Percentiles rank a stretch among this genome's conserved stretches.
Evolutionary conservation across 345 rosid species (phyloP).

Genomic region (Alliaria petiolata): DNA sequence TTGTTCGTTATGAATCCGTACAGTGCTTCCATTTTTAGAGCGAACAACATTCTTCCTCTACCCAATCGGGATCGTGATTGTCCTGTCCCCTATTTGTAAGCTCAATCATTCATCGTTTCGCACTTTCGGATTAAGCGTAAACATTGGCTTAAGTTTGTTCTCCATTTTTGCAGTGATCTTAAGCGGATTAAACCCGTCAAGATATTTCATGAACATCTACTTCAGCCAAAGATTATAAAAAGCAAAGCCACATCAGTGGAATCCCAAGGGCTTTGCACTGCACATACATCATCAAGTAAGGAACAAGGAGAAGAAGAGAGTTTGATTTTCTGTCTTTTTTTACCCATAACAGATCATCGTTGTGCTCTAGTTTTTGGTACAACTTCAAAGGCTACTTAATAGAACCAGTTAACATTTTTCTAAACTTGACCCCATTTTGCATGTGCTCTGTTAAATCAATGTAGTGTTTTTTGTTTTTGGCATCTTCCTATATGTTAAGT

Average conservation of each 20-base stretch:
- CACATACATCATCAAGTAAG: slow-evolving; percentile 29
- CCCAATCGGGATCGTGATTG: slow-evolving; percentile 78
- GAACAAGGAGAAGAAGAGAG: background rate
- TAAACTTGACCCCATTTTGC: slow-evolving; percentile 9
- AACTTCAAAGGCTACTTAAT: slow-evolving; percentile 15
- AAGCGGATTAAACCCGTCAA: slow-evolving; percentile 95
- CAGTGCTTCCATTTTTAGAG: slow-evolving; percentile 97
- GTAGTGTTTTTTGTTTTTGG: slow-evolving; percentile 9
- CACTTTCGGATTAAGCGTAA: background rate
- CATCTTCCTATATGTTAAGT: too few species aligned
- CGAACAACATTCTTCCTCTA: slow-evolving; percentile 94
- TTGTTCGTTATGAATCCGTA: background rate
- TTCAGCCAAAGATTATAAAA: slow-evolving; percentile 70
- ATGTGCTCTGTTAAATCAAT: slow-evolving; percentile 9
- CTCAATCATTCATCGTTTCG: slow-evolving; percentile 5
- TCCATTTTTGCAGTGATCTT: slow-evolving; percentile 65
- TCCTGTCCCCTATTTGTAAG: slow-evolving; percentile 89
- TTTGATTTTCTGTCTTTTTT: background rate
- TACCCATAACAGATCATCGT: slow-evolving; percentile 5
- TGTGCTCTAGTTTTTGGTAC: slow-evolving; percentile 14
- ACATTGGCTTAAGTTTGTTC: background rate
- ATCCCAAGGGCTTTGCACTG: slow-evolving; percentile 19
- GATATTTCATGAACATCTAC: slow-evolving; percentile 90
- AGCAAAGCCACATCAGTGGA: slow-evolving; percentile 4
- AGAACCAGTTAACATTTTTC: slow-evolving; percentile 18